Base-by-base conservation (phyloP, 164 flowering plant genomes). In the Brasenia schreberi region DNA sequence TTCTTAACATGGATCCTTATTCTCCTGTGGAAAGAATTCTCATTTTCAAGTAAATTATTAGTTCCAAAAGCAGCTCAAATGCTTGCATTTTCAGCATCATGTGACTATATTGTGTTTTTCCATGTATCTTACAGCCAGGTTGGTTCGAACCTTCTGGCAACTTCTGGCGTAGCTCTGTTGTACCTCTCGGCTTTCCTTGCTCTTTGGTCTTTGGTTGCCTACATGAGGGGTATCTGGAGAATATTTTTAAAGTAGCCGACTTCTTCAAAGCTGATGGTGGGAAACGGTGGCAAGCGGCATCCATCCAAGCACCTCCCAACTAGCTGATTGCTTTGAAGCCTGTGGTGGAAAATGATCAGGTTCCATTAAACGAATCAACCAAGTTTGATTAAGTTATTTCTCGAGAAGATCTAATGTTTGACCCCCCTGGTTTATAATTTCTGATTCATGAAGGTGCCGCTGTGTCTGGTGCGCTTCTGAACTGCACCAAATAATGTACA, bases 141-240 rank as follows among this genome's bases (percentile, higher is more conserved):
- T 75, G 88, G 84, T 17, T 65, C 85, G 18, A 83, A 77, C 16
- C 19, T 70, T 70, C 67, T 91, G 53, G 88, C 72, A 73, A 76
- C 81, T 70, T 71, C 88, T 45, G 97, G 97, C 56, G 85, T 88
- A 52, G 67, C 70, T 65, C 77, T 89, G 80, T 93, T 95, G 65
- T 89, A 91, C 71, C 65, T 85, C 59, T 95, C 99, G 27, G 92
- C 99, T 6, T 85, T 92, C 71, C 96, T 95, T 63, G 87, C 96
- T 17, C 68, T 92, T 44, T 92, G 93, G 96, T 94, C 99, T 60
- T 69, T 94, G 73, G 83, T 72, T 64, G 88, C 91, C 52, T 95
- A 95, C 78, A 84, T 84, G 87, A 85, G 80, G 77, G 91, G 89
- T 75, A 95, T 91, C 60, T 87, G 82, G 85, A 88, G 82, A 80